Base-by-base conservation (phyloP, 164 flowering plant species). In the Macadamia tetraphylla region DNA sequence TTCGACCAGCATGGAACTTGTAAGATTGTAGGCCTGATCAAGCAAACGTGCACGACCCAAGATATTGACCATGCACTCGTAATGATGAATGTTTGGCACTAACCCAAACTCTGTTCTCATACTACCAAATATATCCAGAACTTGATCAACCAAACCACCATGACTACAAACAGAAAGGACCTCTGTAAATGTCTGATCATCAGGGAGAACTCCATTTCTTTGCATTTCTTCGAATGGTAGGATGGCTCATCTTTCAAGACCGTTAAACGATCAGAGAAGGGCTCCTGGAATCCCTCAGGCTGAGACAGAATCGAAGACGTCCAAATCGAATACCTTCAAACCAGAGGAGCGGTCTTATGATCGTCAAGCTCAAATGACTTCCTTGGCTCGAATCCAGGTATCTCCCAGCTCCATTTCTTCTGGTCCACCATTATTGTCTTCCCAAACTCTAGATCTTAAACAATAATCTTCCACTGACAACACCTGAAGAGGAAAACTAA, bases 111-210 rank as follows among this genome's bases (percentile, higher is more conserved):
- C 85, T 46, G 60, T 51, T 56, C 65, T 77, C 92, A 92, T 92
- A 8, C 65, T 55, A 48, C 85, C 72, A 56, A 90, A 88, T 63
- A 80, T 64, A 68, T 29, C 29, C 76, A 77, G 53, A 12, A 91
- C 98, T 75, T 83, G 88, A 29, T 82, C 86, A 48, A 88, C 83
- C 76, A 88, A 72, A 2, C 91, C 87, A 62, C 78, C 67, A 69
- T 84, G 90, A 70, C 94, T 86, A 70, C 96, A 88, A 72, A 90
- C 97, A 1, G 84, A 84, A 59, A 92, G 86, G 67, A 90, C 85
- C 29, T 81, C 96, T 0, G 91, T 85, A 42, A 88, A 81, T 13
- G 87, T 85, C 62, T 84, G 88, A 13, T 77, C 92, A 74, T 85
- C 88, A 6, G 91, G 89, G 3, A 32, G 3, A 60, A 88, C 71